Evolutionary conservation across 2,329 filamentous ascomycete species (phyloP).

Genomic region (Fusarium bactridioides): DNA sequence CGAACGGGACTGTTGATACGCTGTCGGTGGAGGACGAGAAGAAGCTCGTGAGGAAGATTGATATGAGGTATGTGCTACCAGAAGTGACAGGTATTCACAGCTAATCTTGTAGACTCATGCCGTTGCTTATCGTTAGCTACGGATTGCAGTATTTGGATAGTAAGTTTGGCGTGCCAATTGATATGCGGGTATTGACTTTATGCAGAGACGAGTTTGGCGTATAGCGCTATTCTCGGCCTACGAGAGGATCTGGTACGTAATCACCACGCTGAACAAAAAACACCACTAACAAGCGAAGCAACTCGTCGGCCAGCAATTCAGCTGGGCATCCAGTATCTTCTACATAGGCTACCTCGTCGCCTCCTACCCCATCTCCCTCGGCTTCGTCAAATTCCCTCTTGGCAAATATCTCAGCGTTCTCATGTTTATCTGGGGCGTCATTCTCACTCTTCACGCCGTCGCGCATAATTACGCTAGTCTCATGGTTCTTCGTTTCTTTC

Average conservation of each 20-base stretch:
- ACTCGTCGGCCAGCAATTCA: slow-evolving; percentile 8
- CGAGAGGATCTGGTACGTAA: not conserved
- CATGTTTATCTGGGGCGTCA: slow-evolving; percentile 9
- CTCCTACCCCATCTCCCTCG: slow-evolving; percentile 7
- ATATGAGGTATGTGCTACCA: not conserved
- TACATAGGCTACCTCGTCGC: slow-evolving; percentile 18
- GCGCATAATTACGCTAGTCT: slow-evolving; percentile 3
- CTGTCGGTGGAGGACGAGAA: slow-evolving; percentile 3
- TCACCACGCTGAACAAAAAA: fast-evolving
- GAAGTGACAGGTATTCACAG: no score
- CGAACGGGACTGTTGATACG: not conserved
- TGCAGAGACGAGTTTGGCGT: slow-evolving; percentile 10
- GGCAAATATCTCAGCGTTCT: slow-evolving; percentile 7
- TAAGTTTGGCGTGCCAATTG: fast-evolving
- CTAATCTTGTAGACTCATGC: not conserved
- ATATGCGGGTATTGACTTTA: not conserved
- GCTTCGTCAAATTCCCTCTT: slow-evolving; percentile 16
- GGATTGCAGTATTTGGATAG: slow-evolving; percentile 10
- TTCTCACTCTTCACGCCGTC: not conserved
- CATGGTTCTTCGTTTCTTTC: not conserved
- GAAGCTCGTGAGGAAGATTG: slow-evolving; percentile 8
- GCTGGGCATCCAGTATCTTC: slow-evolving; percentile 10
- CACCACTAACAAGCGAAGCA: not conserved
- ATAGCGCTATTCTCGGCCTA: slow-evolving; percentile 4
- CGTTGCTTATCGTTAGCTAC: slow-evolving; percentile 7